These are phyloP conservation scores for Cyberlindnera mrakii DNA, from an alignment of 805 yeast genomes.

Conservation along the genomic window DNA sequence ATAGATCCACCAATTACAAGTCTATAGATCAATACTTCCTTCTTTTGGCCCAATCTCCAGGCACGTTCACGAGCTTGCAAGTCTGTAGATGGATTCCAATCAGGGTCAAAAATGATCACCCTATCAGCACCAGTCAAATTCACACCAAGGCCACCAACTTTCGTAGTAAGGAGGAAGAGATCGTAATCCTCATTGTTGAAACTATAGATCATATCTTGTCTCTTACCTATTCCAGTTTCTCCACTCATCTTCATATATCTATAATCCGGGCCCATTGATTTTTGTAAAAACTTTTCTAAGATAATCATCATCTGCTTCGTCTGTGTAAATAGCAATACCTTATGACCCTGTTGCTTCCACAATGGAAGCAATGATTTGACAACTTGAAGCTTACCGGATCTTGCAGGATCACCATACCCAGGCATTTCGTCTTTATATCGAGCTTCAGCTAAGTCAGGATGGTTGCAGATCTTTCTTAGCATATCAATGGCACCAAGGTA, in stretches of 20 bases:
- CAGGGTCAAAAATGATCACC: constrained; percentile 92
- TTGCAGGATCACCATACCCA: constrained; percentile 48
- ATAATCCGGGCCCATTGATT: constrained; percentile 30
- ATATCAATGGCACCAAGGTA: constrained; percentile 90
- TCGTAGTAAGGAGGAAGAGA: constrained; percentile 81
- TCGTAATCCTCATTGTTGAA: constrained; percentile 61
- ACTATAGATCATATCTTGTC: constrained; percentile 76
- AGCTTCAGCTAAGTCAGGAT: constrained; percentile 75
- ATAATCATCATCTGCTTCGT: constrained; percentile 92
- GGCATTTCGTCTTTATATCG: constrained; percentile 24
- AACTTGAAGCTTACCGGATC: constrained; percentile 90
- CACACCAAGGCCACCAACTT: constrained; percentile 95
- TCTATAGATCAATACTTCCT: constrained; percentile 85
- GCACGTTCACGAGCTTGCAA: constrained; percentile 95
- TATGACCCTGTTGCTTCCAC: constrained; percentile 75
- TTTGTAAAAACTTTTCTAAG: constrained; percentile 57
- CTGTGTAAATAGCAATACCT: constrained; percentile 83
- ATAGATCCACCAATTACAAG: constrained; percentile 92
- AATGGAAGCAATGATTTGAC: constrained; percentile 64
- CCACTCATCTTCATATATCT: constrained; percentile 90
- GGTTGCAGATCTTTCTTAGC: constrained; percentile 88
- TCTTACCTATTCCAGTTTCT: constrained; percentile 65
- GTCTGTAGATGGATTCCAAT: constrained; percentile 98
- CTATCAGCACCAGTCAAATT: constrained; percentile 93
- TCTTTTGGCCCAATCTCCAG: constrained; percentile 93